phyloP scores from a whole-genome alignment of 2,329 filamentous ascomycete species.

The Drechslerella dactyloides region DNA sequence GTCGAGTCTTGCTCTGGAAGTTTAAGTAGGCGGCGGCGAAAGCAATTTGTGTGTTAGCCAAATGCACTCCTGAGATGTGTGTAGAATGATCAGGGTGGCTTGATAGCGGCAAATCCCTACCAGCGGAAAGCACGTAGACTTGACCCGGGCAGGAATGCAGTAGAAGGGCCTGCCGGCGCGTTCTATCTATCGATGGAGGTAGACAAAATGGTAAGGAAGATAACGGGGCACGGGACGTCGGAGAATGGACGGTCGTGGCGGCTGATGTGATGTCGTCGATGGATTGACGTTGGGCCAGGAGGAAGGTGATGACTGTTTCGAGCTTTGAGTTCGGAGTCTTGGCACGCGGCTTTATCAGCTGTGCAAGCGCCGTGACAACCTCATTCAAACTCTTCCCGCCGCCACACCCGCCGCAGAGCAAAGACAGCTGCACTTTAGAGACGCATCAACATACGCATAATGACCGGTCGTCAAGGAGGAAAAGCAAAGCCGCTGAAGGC shows the following conservation, averaged over 20 bases:
- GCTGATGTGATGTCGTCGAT: slow-evolving; percentile 3
- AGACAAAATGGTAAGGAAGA: slow-evolving; percentile 7
- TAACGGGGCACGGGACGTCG: slow-evolving; percentile 4
- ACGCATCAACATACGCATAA: slow-evolving; percentile 22
- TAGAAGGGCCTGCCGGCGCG: slow-evolving; percentile 10
- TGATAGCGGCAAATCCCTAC: slow-evolving; percentile 48
- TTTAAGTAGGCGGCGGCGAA: slow-evolving; percentile 7
- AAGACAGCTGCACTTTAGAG: slow-evolving; percentile 7
- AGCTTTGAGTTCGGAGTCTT: slow-evolving; percentile 37
- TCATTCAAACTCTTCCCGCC: slow-evolving; percentile 41
- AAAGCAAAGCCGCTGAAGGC: slow-evolving; percentile 55
- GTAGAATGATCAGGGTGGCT: slow-evolving; percentile 6
- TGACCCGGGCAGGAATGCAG: slow-evolving; percentile 21
- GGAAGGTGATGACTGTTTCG: slow-evolving; percentile 13
- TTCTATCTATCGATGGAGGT: slow-evolving; percentile 11
- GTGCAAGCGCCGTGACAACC: slow-evolving; percentile 34
- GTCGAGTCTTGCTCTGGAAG: slow-evolving; percentile 20
- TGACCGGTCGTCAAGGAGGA: slow-evolving; percentile 55
- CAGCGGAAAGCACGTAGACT: slow-evolving; percentile 49
- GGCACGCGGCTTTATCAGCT: slow-evolving; percentile 38
- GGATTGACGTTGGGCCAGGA: slow-evolving; percentile 20
- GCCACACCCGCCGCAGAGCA: slow-evolving; percentile 6
- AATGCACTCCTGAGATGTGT: slow-evolving; percentile 32
- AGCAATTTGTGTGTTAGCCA: slow-evolving; percentile 31
- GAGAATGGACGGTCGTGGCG: neutral